These are phyloP conservation scores for Mycosphaerella sp. DNA, from an alignment of 2,329 filamentous ascomycete species.

Conservation along the genomic window DNA sequence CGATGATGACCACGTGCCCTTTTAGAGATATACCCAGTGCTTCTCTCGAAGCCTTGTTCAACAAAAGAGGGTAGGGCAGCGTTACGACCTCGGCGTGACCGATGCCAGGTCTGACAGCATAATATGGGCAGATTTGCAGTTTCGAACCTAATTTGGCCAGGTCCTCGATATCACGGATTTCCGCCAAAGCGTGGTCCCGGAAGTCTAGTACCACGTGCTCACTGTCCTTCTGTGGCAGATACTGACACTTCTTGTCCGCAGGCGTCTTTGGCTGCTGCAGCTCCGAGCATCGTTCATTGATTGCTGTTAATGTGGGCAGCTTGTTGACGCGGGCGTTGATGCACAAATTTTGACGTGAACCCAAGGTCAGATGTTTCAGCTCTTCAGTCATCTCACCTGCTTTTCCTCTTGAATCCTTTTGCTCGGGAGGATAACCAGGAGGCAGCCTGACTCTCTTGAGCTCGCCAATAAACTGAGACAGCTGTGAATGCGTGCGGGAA, in stretches of 20 bases:
- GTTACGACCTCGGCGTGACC: slow-evolving; percentile 73
- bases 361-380: slow-evolving; percentile 75
- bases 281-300: slow-evolving; percentile 90
- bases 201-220: slow-evolving; percentile 68
- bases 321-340: slow-evolving; percentile 78
- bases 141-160: slow-evolving; percentile 69
- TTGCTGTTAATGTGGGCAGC: slow-evolving; percentile 64
- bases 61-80: slow-evolving; percentile 79
- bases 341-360: slow-evolving; percentile 79
- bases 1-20: slow-evolving; percentile 85
- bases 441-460: slow-evolving; percentile 72
- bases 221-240: slow-evolving; percentile 71
- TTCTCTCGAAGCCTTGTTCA: slow-evolving; percentile 82
- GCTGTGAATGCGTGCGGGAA: slow-evolving; percentile 85
- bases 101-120: slow-evolving; percentile 82
- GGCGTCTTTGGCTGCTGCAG: slow-evolving; percentile 66
- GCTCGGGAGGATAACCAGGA: slow-evolving; percentile 50
- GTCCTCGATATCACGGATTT: slow-evolving; percentile 89
- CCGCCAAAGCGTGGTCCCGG: slow-evolving; percentile 75
- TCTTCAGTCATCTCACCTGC: slow-evolving; percentile 43
- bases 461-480: slow-evolving; percentile 82
- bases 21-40: slow-evolving; percentile 81
- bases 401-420: slow-evolving; percentile 2
- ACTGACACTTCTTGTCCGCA: slow-evolving; percentile 64
- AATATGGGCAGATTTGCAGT: slow-evolving; percentile 85